phyloP scores from a whole-genome alignment of 2,329 filamentous ascomycete genomes.

The Talaromyces amestolkiae region DNA sequence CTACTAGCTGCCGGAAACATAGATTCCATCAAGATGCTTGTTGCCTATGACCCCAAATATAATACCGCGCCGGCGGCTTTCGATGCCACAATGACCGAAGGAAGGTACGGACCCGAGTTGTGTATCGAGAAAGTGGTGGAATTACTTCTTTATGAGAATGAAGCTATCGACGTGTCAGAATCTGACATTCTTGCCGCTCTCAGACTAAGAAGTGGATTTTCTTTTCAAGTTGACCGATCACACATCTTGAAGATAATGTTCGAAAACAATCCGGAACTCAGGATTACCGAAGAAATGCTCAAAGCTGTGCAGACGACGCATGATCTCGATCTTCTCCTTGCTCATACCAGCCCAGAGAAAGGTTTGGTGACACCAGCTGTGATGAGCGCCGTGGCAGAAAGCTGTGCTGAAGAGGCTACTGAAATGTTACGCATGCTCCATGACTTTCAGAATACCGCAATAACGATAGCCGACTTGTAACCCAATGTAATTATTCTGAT shows the following conservation, averaged over 20 bases:
- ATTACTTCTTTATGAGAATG: background rate
- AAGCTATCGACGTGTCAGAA: background rate
- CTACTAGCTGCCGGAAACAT: background rate
- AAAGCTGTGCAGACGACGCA: background rate
- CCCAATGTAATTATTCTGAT: no score
- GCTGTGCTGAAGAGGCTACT: background rate
- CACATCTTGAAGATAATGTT: background rate
- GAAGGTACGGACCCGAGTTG: background rate
- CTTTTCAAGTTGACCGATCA: background rate
- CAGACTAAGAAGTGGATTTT: background rate
- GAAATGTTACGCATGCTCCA: background rate
- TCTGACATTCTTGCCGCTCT: background rate
- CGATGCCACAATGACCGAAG: background rate
- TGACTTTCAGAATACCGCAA: background rate
- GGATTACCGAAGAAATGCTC: background rate
- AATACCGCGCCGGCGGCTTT: background rate
- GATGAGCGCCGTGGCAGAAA: background rate
- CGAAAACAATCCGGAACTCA: background rate
- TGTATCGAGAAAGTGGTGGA: background rate
- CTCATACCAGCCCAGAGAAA: background rate
- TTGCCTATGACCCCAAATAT: background rate
- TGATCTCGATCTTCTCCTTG: background rate
- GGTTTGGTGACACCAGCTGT: background rate
- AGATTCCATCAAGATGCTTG: background rate
- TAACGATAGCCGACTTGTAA: background rate